Evolutionary conservation across 176 grass and related monocot genomes (phyloP), one percentile per base, ranked within the genome.

Genomic region (Carex scoparia): DNA sequence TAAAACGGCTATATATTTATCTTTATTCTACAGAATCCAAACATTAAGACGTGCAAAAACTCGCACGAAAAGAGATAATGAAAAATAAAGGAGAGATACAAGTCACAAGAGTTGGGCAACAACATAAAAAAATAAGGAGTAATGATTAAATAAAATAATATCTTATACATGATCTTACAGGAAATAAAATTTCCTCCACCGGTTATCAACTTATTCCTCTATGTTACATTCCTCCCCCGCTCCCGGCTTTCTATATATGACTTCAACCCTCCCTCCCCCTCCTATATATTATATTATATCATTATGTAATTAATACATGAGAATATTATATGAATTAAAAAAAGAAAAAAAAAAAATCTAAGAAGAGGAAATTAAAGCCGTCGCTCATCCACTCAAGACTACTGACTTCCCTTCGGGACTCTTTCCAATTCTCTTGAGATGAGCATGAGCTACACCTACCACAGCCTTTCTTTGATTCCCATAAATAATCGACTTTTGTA

Each of bases 391-490:
- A 84, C 77, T 88, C 86, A 87, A 87, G 83, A 84, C 86, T 87
- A 82, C 88, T 93, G 83, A 84, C 86, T 87, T 84, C 88, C 97
- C 93, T 95, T 95, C 81, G 97, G 97, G 93, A 56, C 86, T 90
- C 79, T 71, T 86, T 80, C 72, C 84, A 88, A 75, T 85, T 81
- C 80, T 87, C 80, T 84, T 85, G 82, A 70, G 85, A 94, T 74
- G 84, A 90, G 65, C 83, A 94, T 74, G 84, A 90, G 65, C 83
- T 79, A 42, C 86, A 81, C 3, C 83, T 79, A 42, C 86, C 84
- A 92, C 88, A 90, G 90, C 84, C 86, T 94, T 81, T 91, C 84
- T 92, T 79, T 58, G 51, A 56, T 57, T 55, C n/a, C 1, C 6
- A 58, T 79, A 58, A 88, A 92, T 88, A 86, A 92, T 70, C 69